phyloP scores from a whole-genome alignment of 805 yeast genomes.

The Cephaloascus albidus region DNA sequence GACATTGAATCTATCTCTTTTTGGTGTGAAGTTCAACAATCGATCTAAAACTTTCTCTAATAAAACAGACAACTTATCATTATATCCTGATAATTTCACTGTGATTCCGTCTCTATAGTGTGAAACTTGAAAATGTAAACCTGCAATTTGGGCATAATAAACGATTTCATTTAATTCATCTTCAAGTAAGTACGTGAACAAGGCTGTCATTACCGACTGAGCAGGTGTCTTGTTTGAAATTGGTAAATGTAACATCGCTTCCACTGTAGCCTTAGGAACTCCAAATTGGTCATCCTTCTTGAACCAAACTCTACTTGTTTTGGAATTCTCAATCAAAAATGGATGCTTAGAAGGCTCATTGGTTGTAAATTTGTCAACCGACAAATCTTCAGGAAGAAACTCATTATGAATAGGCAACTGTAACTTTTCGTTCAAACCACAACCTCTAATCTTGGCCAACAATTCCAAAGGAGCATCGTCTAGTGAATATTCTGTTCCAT shows the following conservation, averaged over 20 bases:
- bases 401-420: slow-evolving; percentile 67
- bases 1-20: slow-evolving; percentile 52
- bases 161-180: slow-evolving; percentile 70
- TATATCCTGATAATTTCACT: slow-evolving; percentile 67
- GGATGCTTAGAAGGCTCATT: slow-evolving; percentile 44
- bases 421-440: slow-evolving; percentile 21
- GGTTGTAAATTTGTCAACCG: slow-evolving; percentile 35
- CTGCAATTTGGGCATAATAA: slow-evolving; percentile 81
- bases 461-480: slow-evolving; percentile 33
- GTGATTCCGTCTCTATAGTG: slow-evolving; percentile 64
- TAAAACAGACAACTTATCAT: slow-evolving; percentile 65
- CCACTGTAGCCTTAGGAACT: slow-evolving; percentile 78
- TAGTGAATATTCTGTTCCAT: slow-evolving; percentile 72
- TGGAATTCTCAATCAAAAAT: slow-evolving; percentile 41
- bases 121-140: slow-evolving; percentile 48
- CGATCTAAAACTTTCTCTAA: slow-evolving; percentile 50
- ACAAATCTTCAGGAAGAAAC: slow-evolving; percentile 75
- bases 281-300: slow-evolving; percentile 84
- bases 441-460: slow-evolving; percentile 17
- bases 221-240: slow-evolving; percentile 49
- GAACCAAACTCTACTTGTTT: slow-evolving; percentile 63
- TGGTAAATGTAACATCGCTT: slow-evolving; percentile 58
- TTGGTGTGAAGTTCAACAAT: slow-evolving; percentile 39
- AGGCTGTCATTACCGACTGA: slow-evolving; percentile 45
- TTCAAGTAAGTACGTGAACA: slow-evolving; percentile 62